Evolutionary conservation across 371 early-diverging fungal species (phyloP), one percentile per base, ranked within the genome.

Genomic region (Actinomucor elegans): DNA sequence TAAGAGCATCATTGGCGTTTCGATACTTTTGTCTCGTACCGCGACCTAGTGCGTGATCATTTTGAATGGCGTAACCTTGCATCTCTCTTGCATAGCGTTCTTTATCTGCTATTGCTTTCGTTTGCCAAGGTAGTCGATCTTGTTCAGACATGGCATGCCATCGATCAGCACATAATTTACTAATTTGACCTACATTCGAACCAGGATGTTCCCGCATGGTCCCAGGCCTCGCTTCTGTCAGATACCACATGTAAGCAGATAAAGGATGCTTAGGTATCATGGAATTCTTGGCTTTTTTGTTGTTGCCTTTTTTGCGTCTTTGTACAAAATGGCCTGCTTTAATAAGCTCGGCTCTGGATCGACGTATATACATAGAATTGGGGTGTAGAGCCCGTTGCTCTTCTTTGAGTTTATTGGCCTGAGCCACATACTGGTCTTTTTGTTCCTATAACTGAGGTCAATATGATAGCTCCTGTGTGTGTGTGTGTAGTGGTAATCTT

Each of bases 201-300:
- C 87, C 85, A 8, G 88, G 80, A 52, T 81, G 73, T 37, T 83
- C 71, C 41, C 77, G 71, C 52, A 83, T 80, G 10, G 83, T 78
- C 9, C 77, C 70, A 0, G 86, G 85, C 15, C 91, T 69, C 28
- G 82, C 83, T 14, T 85, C 83, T 3, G 80, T 85, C 36, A 89
- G 55, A 45, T 80, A 90, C 73, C 84, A 88, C 64, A 90, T 74
- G 55, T 89, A 90, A 0, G 86, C 87, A 2, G 88, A 87, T 52
- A 89, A 77, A n/a, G 91, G 90, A 55, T 90, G 91, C 50, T 87
- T 88, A 31, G 91, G 91, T 10, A 85, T 84, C 27, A 70, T 76
- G 0, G 85, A 83, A 43, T 83, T 89, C 54, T 83, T 82, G 37
- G 59, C 64, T 45, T 75, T 48, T 53, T 61, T 59, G 36, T 17